Evolutionary conservation across 495 filamentous ascomycete genomes (phyloP), one percentile per base, ranked within the genome.

Genomic region (Parathielavia appendiculata): DNA sequence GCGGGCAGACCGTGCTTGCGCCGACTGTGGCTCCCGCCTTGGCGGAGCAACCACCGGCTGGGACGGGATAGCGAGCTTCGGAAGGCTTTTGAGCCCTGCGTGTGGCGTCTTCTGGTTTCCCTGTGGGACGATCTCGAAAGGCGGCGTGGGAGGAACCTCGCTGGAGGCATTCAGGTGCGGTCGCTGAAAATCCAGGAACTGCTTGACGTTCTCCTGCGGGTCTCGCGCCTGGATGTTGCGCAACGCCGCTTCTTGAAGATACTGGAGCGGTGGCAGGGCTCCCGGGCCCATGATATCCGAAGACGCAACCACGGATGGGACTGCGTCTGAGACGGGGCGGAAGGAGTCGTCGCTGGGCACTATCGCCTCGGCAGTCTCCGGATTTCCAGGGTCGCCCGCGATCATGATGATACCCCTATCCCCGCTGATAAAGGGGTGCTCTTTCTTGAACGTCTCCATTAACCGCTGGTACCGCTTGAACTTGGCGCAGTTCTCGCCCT

Each of bases 401-500:
- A 85, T 71, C 66, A 86, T 78, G 65, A 91, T 80, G 54, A 87
- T 75, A 40, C 81, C 83, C 26, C 76, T 73, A 16, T 80, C 78
- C 3, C 26, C 26, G 60, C 76, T 65, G 50, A 79, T 66, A 62
- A 85, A 79, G 11, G 89, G 87, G 66, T 88, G 83, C 56, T 90
- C 85, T 60, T 82, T 78, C 62, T 84, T 82, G 64, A 92, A 81
- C 34, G 75, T 75, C 32, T 81, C 81, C 51, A 90, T 77, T 73
- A 87, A 76, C 36, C 81, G 77, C 66, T 93, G 84, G 60, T 90
- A 83, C 64, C 83, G 87, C 69, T 79, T 81, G 75, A 77, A 92
- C 71, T 92, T 96, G 19, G 80, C 76, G 70, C 93, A 98, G 51
- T 86, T 84, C 62, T 95, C 91, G 39, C 92, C 93, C 70, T 96